Conservation (phyloP, 2,329 filamentous ascomycete genomes). For the Arthrobotrys iridis region DNA sequence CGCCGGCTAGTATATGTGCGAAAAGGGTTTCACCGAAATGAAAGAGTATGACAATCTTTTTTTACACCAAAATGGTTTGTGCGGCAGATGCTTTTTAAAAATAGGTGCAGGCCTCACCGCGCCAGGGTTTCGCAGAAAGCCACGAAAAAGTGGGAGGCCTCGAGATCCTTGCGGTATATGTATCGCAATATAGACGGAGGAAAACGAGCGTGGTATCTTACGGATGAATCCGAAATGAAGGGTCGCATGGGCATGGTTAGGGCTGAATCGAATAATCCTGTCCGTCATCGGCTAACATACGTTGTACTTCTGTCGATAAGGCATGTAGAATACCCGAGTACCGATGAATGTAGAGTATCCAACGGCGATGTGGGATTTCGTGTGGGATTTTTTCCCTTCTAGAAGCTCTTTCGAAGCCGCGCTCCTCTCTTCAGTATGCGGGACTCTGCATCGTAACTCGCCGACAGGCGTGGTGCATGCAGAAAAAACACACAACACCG, state of each 20-base stretch:
- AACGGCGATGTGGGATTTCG: background rate
- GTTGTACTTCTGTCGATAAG: conserved; percentile 8
- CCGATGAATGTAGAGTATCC: background rate
- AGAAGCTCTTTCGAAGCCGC: conserved; percentile 28
- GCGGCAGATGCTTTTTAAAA: conserved; percentile 25
- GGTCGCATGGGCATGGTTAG: conserved; percentile 24
- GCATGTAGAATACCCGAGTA: background rate
- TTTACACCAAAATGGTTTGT: background rate
- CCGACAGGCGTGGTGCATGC: conserved; percentile 41
- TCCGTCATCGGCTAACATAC: conserved; percentile 20
- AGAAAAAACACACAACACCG: background rate
- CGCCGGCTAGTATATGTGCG: background rate
- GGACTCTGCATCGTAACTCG: conserved; percentile 17
- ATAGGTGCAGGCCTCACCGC: conserved; percentile 4
- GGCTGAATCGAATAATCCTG: conserved; percentile 7
- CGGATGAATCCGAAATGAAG: conserved; percentile 3
- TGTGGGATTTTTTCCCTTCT: conserved; percentile 15
- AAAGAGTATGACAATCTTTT: background rate
- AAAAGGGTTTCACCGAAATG: conserved; percentile 33
- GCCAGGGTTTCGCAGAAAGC: background rate
- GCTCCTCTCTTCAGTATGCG: conserved; percentile 12
- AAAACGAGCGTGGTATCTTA: background rate
- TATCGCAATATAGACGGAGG: background rate
- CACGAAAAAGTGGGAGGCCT: background rate
- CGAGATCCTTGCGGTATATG: background rate